Evolutionary conservation across 257 asterid genomes (phyloP), one percentile per base, ranked within the genome.

Genomic region (Capsicum baccatum): DNA sequence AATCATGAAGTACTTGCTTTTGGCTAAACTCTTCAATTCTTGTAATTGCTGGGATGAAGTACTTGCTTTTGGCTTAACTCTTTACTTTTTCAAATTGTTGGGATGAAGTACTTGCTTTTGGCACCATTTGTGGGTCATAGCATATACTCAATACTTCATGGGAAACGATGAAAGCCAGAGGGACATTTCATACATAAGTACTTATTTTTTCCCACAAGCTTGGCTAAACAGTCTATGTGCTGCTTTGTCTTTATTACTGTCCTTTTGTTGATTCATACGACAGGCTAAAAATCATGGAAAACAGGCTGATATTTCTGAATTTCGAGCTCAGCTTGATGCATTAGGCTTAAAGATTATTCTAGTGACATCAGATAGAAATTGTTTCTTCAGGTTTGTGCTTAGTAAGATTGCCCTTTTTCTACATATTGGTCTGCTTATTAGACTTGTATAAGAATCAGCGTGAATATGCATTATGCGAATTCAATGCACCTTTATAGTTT

Each of bases 361-460:
- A 84, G 97, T 96, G 76, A 92, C 98, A 39, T 90, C 98, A 35
- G 99, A 96, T 92, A 98, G 99, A 81, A 96, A 96, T 89, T 96
- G 99, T 88, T 93, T 94, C 89, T 94, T 96, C 94, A 96, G 99
- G 99, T 94, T 85, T 83, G 92, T 80, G 67, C 79, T 73, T 54
- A 12, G 19, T 76, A 21, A 74, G 81, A 19, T 66, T 60, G 54
- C 10, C 62, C 17, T 14, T 70, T n/a, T 26, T 68, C 17, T 59
- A 9, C 64, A 16, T 54, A n/a, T 85, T 79, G 66, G 26, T 56
- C 55, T 12, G 79, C 67, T 47, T 63, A 78, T 26, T 63, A 26
- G 16, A 63, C 42, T 63, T 63, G 78, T 68, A 14, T 68, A 21
- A 68, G 54, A 66, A 42, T 78, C 81, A 35, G 74, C 26, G 13